Conservation (phyloP, 805 yeast genomes). For the Yarrowia sp. region DNA sequence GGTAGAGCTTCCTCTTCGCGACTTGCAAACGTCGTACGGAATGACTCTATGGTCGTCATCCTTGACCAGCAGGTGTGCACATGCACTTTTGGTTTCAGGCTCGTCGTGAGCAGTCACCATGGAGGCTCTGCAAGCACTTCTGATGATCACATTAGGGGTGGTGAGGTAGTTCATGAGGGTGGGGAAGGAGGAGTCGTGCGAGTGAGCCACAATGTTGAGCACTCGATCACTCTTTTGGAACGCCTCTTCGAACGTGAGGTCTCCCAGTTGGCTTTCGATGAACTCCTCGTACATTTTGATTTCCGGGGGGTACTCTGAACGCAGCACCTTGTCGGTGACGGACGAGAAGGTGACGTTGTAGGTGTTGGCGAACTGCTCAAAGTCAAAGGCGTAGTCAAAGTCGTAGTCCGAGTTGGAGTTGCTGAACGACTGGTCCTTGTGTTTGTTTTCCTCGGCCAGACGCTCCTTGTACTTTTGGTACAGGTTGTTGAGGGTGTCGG, state of each 20-base stretch:
- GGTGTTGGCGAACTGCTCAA: constrained; percentile 24
- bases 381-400: constrained; percentile 21
- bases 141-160: constrained; percentile 84
- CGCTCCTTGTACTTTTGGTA: constrained; percentile 6
- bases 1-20: constrained; percentile 35
- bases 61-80: constrained; percentile 54
- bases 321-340: constrained; percentile 68
- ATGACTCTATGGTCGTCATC: constrained; percentile 49
- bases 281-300: constrained; percentile 73
- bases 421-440: constrained; percentile 36
- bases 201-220: constrained; percentile 66
- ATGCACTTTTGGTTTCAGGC: not conserved
- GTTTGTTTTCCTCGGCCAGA: constrained; percentile 6
- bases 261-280: constrained; percentile 71
- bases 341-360: constrained; percentile 40
- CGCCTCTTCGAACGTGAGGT: constrained; percentile 91
- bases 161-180: constrained; percentile 81
- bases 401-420: constrained; percentile 37
- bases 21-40: constrained; percentile 28
- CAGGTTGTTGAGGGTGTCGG: constrained; percentile 25
- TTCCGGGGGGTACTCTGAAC: constrained; percentile 83
- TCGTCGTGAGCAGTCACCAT: constrained; percentile 62
- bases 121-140: constrained; percentile 84
- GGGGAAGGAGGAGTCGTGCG: constrained; percentile 44
- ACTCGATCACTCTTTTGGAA: constrained; percentile 72